Percentiles rank a stretch among this genome's conserved stretches.
phyloP scores from a whole-genome alignment of 306 rosid species.

The Clitoria ternatea region DNA sequence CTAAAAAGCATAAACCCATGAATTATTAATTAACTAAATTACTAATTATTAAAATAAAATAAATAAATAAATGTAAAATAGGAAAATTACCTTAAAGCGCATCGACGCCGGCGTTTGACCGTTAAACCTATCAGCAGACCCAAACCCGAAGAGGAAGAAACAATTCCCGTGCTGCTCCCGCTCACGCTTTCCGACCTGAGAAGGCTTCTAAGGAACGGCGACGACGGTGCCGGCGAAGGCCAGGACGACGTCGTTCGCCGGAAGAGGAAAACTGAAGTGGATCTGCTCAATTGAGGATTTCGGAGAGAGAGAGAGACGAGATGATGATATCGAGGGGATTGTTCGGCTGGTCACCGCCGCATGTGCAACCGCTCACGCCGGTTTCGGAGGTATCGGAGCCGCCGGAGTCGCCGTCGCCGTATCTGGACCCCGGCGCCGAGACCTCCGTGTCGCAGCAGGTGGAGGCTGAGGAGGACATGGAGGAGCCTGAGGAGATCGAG shows the following conservation, averaged over 20 bases:
- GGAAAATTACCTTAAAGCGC: constrained; percentile 16
- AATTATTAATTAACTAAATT: background rate
- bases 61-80: background rate
- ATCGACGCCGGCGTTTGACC: constrained; percentile 53
- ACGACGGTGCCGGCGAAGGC: constrained; percentile 39
- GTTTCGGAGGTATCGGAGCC: constrained; percentile 98
- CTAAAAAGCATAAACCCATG: constrained; percentile 18
- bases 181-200: constrained; percentile 46
- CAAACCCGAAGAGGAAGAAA: constrained; percentile 1
- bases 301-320: constrained; percentile 25
- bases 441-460: constrained; percentile 53
- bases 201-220: constrained; percentile 9
- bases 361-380: constrained; percentile 90
- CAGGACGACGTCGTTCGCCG: constrained; percentile 43
- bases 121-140: constrained; percentile 34
- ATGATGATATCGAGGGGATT: constrained; percentile 94
- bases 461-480: constrained; percentile 80
- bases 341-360: constrained; percentile 99
- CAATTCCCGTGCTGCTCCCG: constrained; percentile 6
- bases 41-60: background rate
- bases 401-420: constrained; percentile 98
- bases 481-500: constrained; percentile 83
- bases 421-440: constrained; percentile 65
- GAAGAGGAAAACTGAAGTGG: constrained; percentile 9
- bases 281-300: constrained; percentile 39